Percentiles rank a stretch among this genome's conserved stretches.
These are phyloP conservation scores for Curvularia verruculosa DNA, from an alignment of 2,329 filamentous ascomycete species.

Conservation along the genomic window DNA sequence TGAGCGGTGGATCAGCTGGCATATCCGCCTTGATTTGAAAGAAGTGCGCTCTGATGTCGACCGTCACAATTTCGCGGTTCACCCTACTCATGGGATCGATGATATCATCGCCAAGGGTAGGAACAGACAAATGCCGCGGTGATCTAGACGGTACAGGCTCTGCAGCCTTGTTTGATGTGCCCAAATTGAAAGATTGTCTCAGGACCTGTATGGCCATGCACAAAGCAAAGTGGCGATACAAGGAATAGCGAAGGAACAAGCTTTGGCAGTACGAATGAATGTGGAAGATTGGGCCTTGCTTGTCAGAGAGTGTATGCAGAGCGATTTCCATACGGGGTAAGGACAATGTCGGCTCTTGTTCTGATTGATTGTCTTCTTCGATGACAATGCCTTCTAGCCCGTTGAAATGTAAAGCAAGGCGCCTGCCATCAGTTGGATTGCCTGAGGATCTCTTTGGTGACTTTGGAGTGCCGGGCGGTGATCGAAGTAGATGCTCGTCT, in stretches of 20 bases:
- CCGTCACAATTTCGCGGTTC: slow-evolving; percentile 70
- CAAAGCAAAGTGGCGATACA: slow-evolving; percentile 90
- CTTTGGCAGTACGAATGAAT: slow-evolving; percentile 81
- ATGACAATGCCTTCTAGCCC: slow-evolving; percentile 90
- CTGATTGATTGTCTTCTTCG: slow-evolving; percentile 82
- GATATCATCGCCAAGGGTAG: slow-evolving; percentile 40
- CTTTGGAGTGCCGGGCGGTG: slow-evolving; percentile 55
- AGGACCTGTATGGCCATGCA: slow-evolving; percentile 81
- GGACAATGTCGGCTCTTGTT: slow-evolving; percentile 83
- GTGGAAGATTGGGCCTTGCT: slow-evolving; percentile 85
- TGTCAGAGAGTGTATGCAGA: slow-evolving; percentile 83
- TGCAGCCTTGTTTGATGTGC: slow-evolving; percentile 15
- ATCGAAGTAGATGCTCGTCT: slow-evolving; percentile 67
- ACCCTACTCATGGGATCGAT: slow-evolving; percentile 34
- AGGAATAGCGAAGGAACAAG: slow-evolving; percentile 83
- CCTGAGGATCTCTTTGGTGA: slow-evolving; percentile 57
- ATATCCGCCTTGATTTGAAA: slow-evolving; percentile 88
- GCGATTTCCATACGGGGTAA: slow-evolving; percentile 87
- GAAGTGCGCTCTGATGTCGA: slow-evolving; percentile 81
- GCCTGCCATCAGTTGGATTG: slow-evolving; percentile 72
- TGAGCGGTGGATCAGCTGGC: slow-evolving; percentile 86
- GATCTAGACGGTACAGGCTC: slow-evolving; percentile 22
- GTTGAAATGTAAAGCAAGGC: slow-evolving; percentile 78
- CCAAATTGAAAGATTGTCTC: slow-evolving; percentile 50
- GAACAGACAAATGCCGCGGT: slow-evolving; percentile 39